Base-by-base conservation (phyloP, 495 filamentous ascomycete genomes). In the Penicillium psychrofluorescens region DNA sequence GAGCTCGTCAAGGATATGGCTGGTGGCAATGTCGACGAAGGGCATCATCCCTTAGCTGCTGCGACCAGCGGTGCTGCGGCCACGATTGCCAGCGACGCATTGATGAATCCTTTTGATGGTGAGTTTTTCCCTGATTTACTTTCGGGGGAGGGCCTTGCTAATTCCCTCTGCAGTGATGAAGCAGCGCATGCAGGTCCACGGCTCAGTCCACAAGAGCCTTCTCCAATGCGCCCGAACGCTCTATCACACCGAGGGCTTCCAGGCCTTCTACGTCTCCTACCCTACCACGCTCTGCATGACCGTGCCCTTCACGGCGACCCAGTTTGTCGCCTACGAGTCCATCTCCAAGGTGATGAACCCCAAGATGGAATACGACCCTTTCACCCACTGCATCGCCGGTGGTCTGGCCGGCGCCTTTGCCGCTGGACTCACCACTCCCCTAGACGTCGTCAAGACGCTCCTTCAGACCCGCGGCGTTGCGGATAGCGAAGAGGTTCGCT, bases 41-140 rank as follows among this genome's bases (percentile, higher is more conserved):
- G 86, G 34, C 91, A 99, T 63, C 94, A 99, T 62, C 90, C 92
- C 8, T 68, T 97, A 35, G 92, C 92, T 61, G 88, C 90, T 52
- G 89, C 88, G 89, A 71, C 85, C 40, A 94, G 89, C 60, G 92
- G 92, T 59, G 91, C 91, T 44, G 85, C 86, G 51, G 92, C 92
- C 40, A 97, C 92, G 0, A 95, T 96, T 57, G 88, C 89, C 30
- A 95, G 89, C 58, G 92, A 99, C 72, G 94, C 92, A 32, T 74
- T 99, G 39, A 99, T 99, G 92, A 99, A 97, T 63, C 92, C 92
- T 28, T 99, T 99, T 63, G 92, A 99, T 71, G 90, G 90, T 95
- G 74, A 59, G 78, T 61, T 36, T n/a, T 36, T 29, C 36, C 35
- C 29, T 29, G 27, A 11, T 14, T 27, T 2, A 1, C 14, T 38